Base-by-base conservation (phyloP, 257 asterid genomes). In the Oldenlandia corymbosa region DNA sequence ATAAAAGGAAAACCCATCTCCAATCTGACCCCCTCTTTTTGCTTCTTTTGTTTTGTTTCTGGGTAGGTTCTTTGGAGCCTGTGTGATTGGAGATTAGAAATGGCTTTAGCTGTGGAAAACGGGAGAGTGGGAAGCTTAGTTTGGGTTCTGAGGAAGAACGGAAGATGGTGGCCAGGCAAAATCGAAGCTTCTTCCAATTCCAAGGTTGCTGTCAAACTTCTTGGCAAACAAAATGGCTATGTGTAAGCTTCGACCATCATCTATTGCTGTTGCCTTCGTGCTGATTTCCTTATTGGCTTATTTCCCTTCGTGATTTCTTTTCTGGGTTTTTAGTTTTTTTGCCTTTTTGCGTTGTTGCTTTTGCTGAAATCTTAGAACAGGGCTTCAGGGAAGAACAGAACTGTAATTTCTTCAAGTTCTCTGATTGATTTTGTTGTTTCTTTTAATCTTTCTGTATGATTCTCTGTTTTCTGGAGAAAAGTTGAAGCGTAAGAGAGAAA, bases 91-190 rank as follows among this genome's bases (percentile, higher is more conserved):
- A 42, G n/a, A 52, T 26, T 28, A 26, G n/a, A 20, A 56, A 56
- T 65, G 69, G 62, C n/a, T 5, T 18, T 53, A 7, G 27, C 43
- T 2, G 36, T 69, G 77, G 73, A 56, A 62, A 71, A 48, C 30
- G 65, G 52, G 12, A 57, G 37, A 55, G 75, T 24, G 64, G 79
- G 80, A 73, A 70, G 73, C 59, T 16, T 67, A 39, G 76, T 76
- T 20, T 72, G 65, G 71, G 63, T 67, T 69, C 78, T 60, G 69
- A 83, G 70, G n/a, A 68, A 67, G 50, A 49, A 68, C 39, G 67
- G 64, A 21, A 66, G 63, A 41, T 74, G 80, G 83, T 78, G 73
- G 71, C 77, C 70, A 0, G 76, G 72, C 9, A 74, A 57, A 58
- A 45, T 73, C 54, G n/a, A 70, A 64, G 45, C 64, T n/a, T 60